Percentiles rank a stretch among this genome's conserved stretches.
Conservation (phyloP, 2,329 filamentous ascomycete species). For the Talaromyces atroroseus region DNA sequence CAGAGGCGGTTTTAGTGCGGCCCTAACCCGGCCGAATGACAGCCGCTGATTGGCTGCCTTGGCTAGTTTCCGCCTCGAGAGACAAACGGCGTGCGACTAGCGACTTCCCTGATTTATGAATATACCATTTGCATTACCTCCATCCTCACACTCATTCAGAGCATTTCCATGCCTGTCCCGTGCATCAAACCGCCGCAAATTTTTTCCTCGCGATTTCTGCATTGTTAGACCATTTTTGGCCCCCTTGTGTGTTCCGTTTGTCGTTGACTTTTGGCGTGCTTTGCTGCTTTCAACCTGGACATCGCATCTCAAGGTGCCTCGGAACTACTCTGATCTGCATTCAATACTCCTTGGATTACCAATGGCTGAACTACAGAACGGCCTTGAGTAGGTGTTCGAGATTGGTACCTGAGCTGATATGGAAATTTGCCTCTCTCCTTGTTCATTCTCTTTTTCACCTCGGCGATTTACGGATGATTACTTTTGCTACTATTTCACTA, state of each 20-base stretch:
- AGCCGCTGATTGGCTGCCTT: not conserved
- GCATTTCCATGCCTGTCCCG: not conserved
- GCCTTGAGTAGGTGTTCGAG: not conserved
- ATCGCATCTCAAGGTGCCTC: too few relatives aligned
- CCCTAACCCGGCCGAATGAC: not conserved
- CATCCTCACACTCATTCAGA: not conserved
- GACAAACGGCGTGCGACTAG: not conserved
- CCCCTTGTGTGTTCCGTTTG: not conserved
- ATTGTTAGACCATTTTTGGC: not conserved
- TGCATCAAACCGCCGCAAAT: not conserved
- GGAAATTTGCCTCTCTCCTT: slow-evolving; percentile 6
- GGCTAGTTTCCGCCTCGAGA: not conserved
- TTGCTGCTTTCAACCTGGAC: not conserved
- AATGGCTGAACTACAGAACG: not conserved
- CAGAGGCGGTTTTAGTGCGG: not conserved
- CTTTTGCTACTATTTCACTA: not conserved
- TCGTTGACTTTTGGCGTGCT: not conserved
- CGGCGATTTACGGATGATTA: not conserved
- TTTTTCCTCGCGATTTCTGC: not conserved
- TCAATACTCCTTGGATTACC: not conserved
- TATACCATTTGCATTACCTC: too few relatives aligned
- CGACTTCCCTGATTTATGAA: not conserved
- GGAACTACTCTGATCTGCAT: not conserved
- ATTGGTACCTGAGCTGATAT: slow-evolving; percentile 7
- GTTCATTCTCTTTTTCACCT: not conserved